Base-by-base conservation (phyloP, 129 eudicot species). In the Centrapalus pauciflorus region DNA sequence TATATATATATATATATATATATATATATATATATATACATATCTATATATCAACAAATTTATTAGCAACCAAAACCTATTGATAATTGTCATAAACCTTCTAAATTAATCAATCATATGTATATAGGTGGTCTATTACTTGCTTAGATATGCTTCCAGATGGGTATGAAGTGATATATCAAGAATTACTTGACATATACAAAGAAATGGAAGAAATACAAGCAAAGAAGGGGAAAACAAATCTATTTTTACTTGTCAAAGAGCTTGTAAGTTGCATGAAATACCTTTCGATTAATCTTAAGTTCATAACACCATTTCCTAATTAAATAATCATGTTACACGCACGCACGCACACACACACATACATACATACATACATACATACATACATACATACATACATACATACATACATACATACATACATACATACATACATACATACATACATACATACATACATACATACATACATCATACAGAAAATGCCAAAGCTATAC, bases 41-140 rank as follows among this genome's bases (percentile, higher is more conserved):
- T 30, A 9, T 7, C 2, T 37, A 29, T 20, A 6, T 28, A n/a
- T 51, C 4, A 7, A 16, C 51, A 14, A 23, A 3, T 0, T 20
- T 6, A 23, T 2, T 48, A 67, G 1, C 21, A 24, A 34, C 3
- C 16, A 17, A 33, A 21, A 0, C 5, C 37, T 4, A 5, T 12
- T 45, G 4, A 45, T 4, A 7, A 56, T 26, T n/a, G 0, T n/a
- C n/a, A n/a, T n/a, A n/a, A n/a, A 56, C n/a, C 40, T 56, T 29
- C 7, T 28, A 56, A 50, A 0, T 50, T 17, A 6, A 28, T 56
- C 17, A 63, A 7, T 28, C 27, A 24, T 33, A 76, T 76, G 71
- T 76, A 54, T 37, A 24, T 33, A 76, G 81, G 71, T 76, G 61
- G 81, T 67, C 64, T 5, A 25, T 28, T 23, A 60, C 28, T 3